Conservation (phyloP, 805 yeast genomes). For the Alloascoidea hylecoeti region DNA sequence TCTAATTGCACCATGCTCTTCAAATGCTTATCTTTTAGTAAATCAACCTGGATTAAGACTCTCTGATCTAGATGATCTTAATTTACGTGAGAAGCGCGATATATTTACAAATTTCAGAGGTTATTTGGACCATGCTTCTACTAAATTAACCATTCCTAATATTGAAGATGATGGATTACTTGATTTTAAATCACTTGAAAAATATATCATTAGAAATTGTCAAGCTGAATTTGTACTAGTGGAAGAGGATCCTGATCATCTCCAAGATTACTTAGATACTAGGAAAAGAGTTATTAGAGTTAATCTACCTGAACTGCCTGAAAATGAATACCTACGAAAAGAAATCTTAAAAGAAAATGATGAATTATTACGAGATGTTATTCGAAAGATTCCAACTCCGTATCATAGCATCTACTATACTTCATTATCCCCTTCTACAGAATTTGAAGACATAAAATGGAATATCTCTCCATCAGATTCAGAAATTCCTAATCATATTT, state of each 20-base stretch:
- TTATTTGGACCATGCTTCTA: constrained; percentile 8
- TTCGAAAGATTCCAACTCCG: constrained; percentile 69
- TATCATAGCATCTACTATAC: constrained; percentile 48
- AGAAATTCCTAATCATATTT: background rate
- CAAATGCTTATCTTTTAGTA: constrained; percentile 38
- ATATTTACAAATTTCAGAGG: constrained; percentile 9
- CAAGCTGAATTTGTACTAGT: constrained; percentile 26
- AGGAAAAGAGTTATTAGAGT: constrained; percentile 42
- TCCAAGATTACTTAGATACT: constrained; percentile 44
- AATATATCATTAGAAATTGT: constrained; percentile 30
- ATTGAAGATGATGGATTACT: constrained; percentile 10
- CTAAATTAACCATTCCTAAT: constrained; percentile 13
- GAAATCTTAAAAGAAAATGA: constrained; percentile 25
- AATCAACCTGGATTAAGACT: constrained; percentile 37
- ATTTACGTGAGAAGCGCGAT: constrained; percentile 4
- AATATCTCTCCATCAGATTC: background rate
- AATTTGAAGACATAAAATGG: background rate
- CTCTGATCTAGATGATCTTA: constrained; percentile 25
- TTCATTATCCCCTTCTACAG: constrained; percentile 13
- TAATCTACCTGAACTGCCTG: constrained; percentile 33
- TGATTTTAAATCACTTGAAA: constrained; percentile 29
- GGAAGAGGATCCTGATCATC: constrained; percentile 23
- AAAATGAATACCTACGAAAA: constrained; percentile 17
- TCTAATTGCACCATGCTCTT: constrained; percentile 25
- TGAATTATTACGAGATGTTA: constrained; percentile 33